phyloP scores from a whole-genome alignment of 2,329 filamentous ascomycete species.

The Zopfia rhizophila region DNA sequence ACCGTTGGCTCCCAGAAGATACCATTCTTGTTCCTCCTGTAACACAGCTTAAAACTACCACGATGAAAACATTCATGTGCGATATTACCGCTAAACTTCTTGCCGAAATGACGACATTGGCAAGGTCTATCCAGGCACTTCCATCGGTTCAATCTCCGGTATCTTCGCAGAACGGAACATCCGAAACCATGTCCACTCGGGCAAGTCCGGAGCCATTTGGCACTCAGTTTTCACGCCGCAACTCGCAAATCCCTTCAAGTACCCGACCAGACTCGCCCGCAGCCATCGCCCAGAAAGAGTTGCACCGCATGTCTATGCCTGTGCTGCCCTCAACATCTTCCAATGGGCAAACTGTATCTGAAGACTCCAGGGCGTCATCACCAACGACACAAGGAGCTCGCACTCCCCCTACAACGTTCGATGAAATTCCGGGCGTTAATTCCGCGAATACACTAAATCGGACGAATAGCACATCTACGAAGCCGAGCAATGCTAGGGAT shows the following conservation, averaged over 20 bases:
- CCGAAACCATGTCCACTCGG: slow-evolving; percentile 42
- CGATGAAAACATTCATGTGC: slow-evolving; percentile 62
- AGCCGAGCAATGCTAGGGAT: slow-evolving; percentile 63
- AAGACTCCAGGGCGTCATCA: slow-evolving; percentile 40
- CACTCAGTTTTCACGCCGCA: slow-evolving; percentile 38
- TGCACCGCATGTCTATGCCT: slow-evolving; percentile 84
- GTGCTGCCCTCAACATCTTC: slow-evolving; percentile 59
- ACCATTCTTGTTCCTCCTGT: slow-evolving; percentile 76
- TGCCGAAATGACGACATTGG: slow-evolving; percentile 59
- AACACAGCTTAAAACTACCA: slow-evolving; percentile 77
- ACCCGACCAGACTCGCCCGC: slow-evolving; percentile 45
- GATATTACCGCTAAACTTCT: slow-evolving; percentile 57
- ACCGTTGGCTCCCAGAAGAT: slow-evolving; percentile 66
- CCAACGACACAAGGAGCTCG: slow-evolving; percentile 38
- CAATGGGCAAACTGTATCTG: slow-evolving; percentile 32
- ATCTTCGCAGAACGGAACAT: slow-evolving; percentile 36
- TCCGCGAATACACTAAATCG: slow-evolving; percentile 55
- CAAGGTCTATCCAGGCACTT: slow-evolving; percentile 59
- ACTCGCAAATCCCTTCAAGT: slow-evolving; percentile 40
- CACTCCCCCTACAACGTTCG: slow-evolving; percentile 62
- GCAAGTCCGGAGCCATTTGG: slow-evolving; percentile 36
- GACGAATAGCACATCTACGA: slow-evolving; percentile 36
- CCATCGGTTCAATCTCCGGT: slow-evolving; percentile 71
- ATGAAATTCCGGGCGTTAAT: slow-evolving; percentile 50
- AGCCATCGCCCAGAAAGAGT: slow-evolving; percentile 64